Base-by-base conservation (phyloP, 2,329 filamentous ascomycete species). In the Epichloe baconii region DNA sequence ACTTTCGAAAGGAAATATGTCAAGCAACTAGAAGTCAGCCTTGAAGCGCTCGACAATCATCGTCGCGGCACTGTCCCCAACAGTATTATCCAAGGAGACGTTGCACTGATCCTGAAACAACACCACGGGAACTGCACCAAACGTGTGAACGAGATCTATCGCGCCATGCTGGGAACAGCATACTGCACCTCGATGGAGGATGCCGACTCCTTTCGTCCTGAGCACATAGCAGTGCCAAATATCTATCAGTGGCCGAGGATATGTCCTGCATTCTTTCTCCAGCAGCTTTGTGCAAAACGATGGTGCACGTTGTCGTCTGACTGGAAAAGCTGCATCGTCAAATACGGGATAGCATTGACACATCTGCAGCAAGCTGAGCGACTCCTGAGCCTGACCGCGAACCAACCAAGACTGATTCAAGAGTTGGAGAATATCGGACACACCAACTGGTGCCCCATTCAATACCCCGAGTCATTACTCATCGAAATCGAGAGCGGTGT, bases 401-500 rank as follows among this genome's bases (percentile, higher is more conserved):
- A 64, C 17, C 48, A 51, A 3, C 50, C 53, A 1, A 67, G 69
- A 4, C 56, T 78, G 0, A 38, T 67, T 0, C 64, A 57, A 10
- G 77, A 79, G 53, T 52, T 75, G 0, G 41, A 57, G 2, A 82
- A 81, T 51, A 15, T 55, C 0, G 82, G 80, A 0, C 79, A 82
- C 54, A 56, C 58, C 1, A 77, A 75, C 10, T 86, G 82, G 79
- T 57, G 73, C 5, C 73, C 76, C 0, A 10, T 59, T 0, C 53
- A 75, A 0, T 65, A 69, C 38, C 80, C 83, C 0, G 83, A 87
- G 21, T 80, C 71, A 53, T 66, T 88, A 0, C 64, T 88, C 0
- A 53, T 88, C 0, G 83, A 88, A 59, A 67, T 83, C 1, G 83
- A 88, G 49, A 79, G 72, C 36, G 72, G 74, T 1, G 69, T 88